Evolutionary conservation across 495 filamentous ascomycete genomes (phyloP), one percentile per base, ranked within the genome.

Genomic region (Penicillium lividum): DNA sequence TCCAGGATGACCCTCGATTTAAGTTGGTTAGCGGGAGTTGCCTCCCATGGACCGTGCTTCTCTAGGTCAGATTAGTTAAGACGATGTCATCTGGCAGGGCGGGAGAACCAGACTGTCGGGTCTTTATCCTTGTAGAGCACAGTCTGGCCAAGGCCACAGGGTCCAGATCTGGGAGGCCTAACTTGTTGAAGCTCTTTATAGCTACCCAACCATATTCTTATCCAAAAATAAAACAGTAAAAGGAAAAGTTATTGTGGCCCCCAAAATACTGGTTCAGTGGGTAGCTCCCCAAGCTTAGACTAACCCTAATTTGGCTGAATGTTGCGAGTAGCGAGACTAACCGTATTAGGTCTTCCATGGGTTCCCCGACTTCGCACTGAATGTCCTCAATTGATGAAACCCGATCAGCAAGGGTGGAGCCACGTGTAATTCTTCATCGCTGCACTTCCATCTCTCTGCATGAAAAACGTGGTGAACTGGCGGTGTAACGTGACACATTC

Each of bases 11-110:
- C 67, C 65, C 38, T 16, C 5, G 58, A 9, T 55, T 67, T 54
- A 57, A 67, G 64, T 69, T 67, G 56, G 18, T 46, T 67, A 60
- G 63, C 56, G 57, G 50, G 5, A 34, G 16, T 46, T 1, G 43
- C 53, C 15, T 38, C 11, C 66, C 64, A 61, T 57, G 64, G 64
- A 58, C 59, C 53, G 64, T 68, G 56, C 55, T 61, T 60, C 13
- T n/a, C 38, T 15, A 3, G 2, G 0, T 40, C 22, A 22, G 22
- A 22, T 22, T 22, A 22, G 22, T 22, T 22, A 22, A n/a, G 13
- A 40, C 27, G 25, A 49, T 49, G 46, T 49, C 46, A 49, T 49
- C 46, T 49, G 46, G 46, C 46, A 49, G 46, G 28, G 28, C 46
- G 46, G 46, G 46, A 49, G 46, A 31, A 49, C 46, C 46, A n/a